These are phyloP conservation scores for Fusarium metavorans DNA, from an alignment of 2,329 filamentous ascomycete genomes.

Conservation along the genomic window DNA sequence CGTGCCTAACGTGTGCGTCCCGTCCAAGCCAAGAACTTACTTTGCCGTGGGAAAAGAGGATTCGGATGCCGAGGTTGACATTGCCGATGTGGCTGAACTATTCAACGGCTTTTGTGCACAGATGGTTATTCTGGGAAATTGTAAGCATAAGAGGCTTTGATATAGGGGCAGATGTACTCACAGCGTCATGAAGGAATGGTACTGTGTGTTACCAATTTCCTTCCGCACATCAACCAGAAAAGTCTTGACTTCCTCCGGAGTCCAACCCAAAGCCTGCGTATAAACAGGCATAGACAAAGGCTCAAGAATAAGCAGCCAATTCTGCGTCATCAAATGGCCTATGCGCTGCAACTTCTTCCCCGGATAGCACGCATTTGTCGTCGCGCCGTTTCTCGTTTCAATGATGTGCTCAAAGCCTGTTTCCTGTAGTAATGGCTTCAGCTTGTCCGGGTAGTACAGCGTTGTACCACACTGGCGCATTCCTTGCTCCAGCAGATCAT, in stretches of 20 bases:
- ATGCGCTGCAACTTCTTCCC: slow-evolving; percentile 40
- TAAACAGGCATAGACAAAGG: slow-evolving; percentile 38
- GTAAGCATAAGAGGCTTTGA: slow-evolving; percentile 9
- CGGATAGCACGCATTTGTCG: slow-evolving; percentile 42
- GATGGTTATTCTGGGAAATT: slow-evolving; percentile 24
- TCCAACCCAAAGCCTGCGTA: slow-evolving; percentile 37
- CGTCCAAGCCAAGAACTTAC: not conserved
- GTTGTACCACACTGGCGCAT: slow-evolving; percentile 32
- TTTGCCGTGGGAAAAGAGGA: slow-evolving; percentile 14
- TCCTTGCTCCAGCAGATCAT: slow-evolving; percentile 37
- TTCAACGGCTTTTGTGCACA: slow-evolving; percentile 33
- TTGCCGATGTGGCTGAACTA: slow-evolving; percentile 18
- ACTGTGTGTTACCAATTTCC: slow-evolving; percentile 37
- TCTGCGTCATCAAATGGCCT: slow-evolving; percentile 39
- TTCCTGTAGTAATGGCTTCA: slow-evolving; percentile 31
- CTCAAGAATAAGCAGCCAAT: slow-evolving; percentile 39
- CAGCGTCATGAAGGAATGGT: slow-evolving; percentile 43
- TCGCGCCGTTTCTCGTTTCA: slow-evolving; percentile 38
- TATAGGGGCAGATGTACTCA: slow-evolving; percentile 11
- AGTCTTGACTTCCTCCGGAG: slow-evolving; percentile 28
- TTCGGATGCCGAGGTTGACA: slow-evolving; percentile 25
- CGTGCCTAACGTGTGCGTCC: slow-evolving; percentile 5
- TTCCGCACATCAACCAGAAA: slow-evolving; percentile 34
- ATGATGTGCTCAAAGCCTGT: slow-evolving; percentile 35
- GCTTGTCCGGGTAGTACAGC: slow-evolving; percentile 24